Conservation (phyloP, 225 moss, liverwort and hornwort genomes). For the Marchantia paleacea region DNA sequence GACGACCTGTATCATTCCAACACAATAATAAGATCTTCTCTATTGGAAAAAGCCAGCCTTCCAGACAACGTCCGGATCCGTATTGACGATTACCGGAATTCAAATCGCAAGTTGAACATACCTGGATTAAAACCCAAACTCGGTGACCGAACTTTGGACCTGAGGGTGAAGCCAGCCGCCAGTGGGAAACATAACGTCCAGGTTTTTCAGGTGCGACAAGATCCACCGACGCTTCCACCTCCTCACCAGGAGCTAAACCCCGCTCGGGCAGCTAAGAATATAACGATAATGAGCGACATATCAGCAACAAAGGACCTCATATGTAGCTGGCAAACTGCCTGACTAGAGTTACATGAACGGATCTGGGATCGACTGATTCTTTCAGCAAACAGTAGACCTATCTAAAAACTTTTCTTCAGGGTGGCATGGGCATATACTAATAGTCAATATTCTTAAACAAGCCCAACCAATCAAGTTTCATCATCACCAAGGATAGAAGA, state of each 20-base stretch:
- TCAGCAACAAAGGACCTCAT: neutral
- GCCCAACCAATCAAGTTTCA: too few species aligned
- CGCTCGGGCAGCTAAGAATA: constrained; percentile 52
- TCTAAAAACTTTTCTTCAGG: too few species aligned
- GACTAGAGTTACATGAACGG: too few species aligned
- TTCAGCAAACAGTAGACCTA: too few species aligned
- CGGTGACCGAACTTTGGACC: constrained; percentile 94
- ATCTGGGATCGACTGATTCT: too few species aligned
- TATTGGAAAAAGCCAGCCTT: too few species aligned
- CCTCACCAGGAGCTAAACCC: constrained; percentile 59
- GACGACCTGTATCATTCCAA: neutral
- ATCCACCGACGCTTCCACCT: constrained; percentile 78
- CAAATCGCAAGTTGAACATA: neutral
- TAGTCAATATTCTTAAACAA: too few species aligned
- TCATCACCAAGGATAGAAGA: too few species aligned
- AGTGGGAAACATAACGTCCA: constrained; percentile 91
- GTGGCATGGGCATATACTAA: too few species aligned
- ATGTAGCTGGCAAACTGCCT: too few species aligned
- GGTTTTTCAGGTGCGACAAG: constrained; percentile 74
- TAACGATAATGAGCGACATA: neutral
- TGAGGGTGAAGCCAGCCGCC: constrained; percentile 71
- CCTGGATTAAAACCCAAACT: constrained; percentile 93
- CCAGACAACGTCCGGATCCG: too few species aligned
- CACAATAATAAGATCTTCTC: neutral
- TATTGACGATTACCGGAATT: too few species aligned